phyloP scores from a whole-genome alignment of 345 rosid genomes.

The Salix suchowensis region DNA sequence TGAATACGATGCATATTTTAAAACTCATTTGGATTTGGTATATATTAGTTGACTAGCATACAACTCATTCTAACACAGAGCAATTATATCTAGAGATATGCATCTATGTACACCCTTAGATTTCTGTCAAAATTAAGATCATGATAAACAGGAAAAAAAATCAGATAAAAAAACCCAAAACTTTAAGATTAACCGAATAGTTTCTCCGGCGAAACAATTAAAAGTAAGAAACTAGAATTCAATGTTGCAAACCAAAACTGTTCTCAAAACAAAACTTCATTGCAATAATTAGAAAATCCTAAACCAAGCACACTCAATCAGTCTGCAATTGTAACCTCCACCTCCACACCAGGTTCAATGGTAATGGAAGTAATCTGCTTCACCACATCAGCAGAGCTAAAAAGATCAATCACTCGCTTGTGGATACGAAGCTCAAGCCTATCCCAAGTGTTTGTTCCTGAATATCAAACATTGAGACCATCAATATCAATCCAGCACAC shows the following conservation, averaged over 20 bases:
- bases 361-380: constrained; percentile 59
- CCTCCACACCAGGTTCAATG: constrained; percentile 51
- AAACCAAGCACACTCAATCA: background rate
- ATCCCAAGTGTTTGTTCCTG: constrained; percentile 52
- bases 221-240: background rate
- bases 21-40: too few relatives aligned
- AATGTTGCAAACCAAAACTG: background rate
- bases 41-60: too few relatives aligned
- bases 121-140: background rate
- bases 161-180: background rate
- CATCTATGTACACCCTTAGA: background rate
- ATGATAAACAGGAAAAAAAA: background rate
- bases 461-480: background rate
- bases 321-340: constrained; percentile 50
- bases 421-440: constrained; percentile 50
- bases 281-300: background rate
- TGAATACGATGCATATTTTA: too few relatives aligned
- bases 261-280: background rate
- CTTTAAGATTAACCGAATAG: background rate
- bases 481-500: background rate
- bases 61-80: too few relatives aligned
- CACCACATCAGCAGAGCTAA: constrained; percentile 49
- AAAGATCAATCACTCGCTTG: constrained; percentile 46
- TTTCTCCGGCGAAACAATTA: background rate
- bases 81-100: background rate